phyloP scores from a whole-genome alignment of 208 protist species.

The Lotmaria passim region DNA sequence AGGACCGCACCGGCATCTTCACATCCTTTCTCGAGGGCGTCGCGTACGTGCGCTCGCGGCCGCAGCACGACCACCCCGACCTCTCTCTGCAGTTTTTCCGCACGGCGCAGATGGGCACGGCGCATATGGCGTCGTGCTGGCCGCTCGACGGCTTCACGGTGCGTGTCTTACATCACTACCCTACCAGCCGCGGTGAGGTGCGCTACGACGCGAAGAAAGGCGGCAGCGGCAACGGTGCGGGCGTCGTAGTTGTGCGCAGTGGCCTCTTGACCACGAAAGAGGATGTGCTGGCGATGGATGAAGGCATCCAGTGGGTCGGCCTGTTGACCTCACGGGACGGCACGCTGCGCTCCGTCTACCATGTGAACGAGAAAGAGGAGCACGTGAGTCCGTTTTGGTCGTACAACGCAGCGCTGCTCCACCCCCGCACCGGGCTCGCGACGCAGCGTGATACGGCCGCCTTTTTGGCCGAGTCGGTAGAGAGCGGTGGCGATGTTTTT shows the following conservation, averaged over 20 bases:
- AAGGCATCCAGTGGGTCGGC: slow-evolving; percentile 77
- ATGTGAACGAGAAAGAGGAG: slow-evolving; percentile 37
- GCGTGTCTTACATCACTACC: slow-evolving; percentile 76
- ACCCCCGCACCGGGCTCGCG: slow-evolving; percentile 44
- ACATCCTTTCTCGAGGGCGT: slow-evolving; percentile 59
- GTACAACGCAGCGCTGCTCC: slow-evolving; percentile 41
- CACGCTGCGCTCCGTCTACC: slow-evolving; percentile 48
- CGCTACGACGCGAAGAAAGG: slow-evolving; percentile 8
- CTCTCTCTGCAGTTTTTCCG: slow-evolving; percentile 68
- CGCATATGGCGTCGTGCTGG: slow-evolving; percentile 30
- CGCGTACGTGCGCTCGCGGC: slow-evolving; percentile 61
- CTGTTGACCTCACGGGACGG: slow-evolving; percentile 46
- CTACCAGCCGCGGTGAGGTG: slow-evolving; percentile 60
- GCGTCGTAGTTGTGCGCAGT: slow-evolving; percentile 36
- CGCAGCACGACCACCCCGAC: slow-evolving; percentile 36
- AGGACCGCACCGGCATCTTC: slow-evolving; percentile 67
- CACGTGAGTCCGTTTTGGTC: slow-evolving; percentile 58
- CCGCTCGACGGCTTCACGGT: slow-evolving; percentile 66
- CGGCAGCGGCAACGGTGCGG: not conserved
- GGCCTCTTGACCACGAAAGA: slow-evolving; percentile 52
- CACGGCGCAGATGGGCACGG: slow-evolving; percentile 56
- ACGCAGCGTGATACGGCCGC: slow-evolving; percentile 59
- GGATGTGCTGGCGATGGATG: slow-evolving; percentile 75
- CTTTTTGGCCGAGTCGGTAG: slow-evolving; percentile 58
- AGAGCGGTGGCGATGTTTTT: slow-evolving; percentile 50